Conservation (phyloP, 2,329 filamentous ascomycete species). For the Helicocarpus griseus region DNA sequence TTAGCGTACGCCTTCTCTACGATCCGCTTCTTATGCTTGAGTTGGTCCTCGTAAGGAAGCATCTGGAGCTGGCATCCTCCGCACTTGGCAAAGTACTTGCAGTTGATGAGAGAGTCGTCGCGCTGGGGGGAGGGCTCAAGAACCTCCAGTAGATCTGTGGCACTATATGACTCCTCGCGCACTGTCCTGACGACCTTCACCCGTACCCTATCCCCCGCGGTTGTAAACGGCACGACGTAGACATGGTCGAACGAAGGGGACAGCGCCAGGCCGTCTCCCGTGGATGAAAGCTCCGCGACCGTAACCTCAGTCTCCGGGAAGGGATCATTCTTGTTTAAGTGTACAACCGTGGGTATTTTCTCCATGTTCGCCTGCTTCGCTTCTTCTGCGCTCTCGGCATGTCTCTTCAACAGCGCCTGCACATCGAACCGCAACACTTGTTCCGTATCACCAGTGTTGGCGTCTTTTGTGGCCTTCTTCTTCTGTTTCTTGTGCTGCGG, state of each 20-base stretch:
- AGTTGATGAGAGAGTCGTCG: conserved; percentile 66
- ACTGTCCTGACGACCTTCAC: conserved; percentile 72
- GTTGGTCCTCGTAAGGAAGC: conserved; percentile 79
- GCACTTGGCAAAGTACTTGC: conserved; percentile 79
- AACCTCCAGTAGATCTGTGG: conserved; percentile 75
- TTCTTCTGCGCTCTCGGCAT: conserved; percentile 16
- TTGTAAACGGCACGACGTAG: conserved; percentile 79
- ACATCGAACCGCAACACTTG: conserved; percentile 59
- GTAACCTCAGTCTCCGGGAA: conserved; percentile 72
- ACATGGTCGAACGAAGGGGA: conserved; percentile 57
- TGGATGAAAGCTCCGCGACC: conserved; percentile 77
- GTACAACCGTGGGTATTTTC: conserved; percentile 14
- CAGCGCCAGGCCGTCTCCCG: conserved; percentile 78
- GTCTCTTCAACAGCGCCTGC: conserved; percentile 30
- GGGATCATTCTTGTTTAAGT: conserved; percentile 46
- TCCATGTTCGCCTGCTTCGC: conserved; percentile 19
- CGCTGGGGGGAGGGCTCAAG: conserved; percentile 62
- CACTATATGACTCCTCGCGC: conserved; percentile 54
- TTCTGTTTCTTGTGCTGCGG: conserved; percentile 19
- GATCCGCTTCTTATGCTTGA: conserved; percentile 72
- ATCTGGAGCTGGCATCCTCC: conserved; percentile 97
- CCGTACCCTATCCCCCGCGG: conserved; percentile 72
- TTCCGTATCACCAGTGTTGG: conserved; percentile 53
- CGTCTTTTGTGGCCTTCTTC: conserved; percentile 53
- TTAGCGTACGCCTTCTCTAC: conserved; percentile 86